Base-by-base conservation (phyloP, 352 stramenopile genomes). In the Phytophthora fragariae region DNA sequence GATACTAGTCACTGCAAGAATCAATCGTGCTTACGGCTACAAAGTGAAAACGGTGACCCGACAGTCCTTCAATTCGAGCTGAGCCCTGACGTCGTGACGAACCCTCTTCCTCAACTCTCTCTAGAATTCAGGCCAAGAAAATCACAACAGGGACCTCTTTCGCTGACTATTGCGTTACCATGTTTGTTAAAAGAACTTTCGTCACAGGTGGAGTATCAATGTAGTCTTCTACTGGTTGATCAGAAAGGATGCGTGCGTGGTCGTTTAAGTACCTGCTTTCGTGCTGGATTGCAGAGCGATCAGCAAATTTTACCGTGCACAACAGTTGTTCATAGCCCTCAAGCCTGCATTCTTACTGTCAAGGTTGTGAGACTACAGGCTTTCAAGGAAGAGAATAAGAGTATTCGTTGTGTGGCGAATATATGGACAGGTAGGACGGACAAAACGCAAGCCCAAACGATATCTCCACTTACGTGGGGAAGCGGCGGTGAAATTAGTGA, bases 1-100 rank as follows among this genome's bases (percentile, higher is more conserved):
- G 66, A 71, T n/a, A 27, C 33, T 5, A 53, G 37, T 1, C 72
- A 79, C 33, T 79, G 72, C 29, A 35, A 65, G 41, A 54, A 53
- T 9, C 47, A 73, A 47, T 24, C 19, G 2, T 79, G 72, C 19
- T 49, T 27, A 27, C 56, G 44, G 2, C 21, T 79, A 14, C 12
- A 54, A 47, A 56, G 24, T 27, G 68, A 65, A 14, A 58, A 65
- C 10, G 35, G 27, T 9, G 37, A 59, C 6, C 33, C 7, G 15
- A 24, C 60, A 21, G 52, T 19, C 2, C 54, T 75, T 27, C 61
- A 46, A 33, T 79, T 79, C 60, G 56, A 79, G 49, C 57, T 79
- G 1, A 65, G 50, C 33, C 72, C 72, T 10, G 67, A 79, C 31
- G 72, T 79, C n/a, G 21, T 71, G 46, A 68, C 67, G 12, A 62